A percentile compares a stretch with the other conserved stretches of the same genome.
These are phyloP conservation scores for Pyronema domesticum DNA, from an alignment of 495 filamentous ascomycete species.

Conservation along the genomic window DNA sequence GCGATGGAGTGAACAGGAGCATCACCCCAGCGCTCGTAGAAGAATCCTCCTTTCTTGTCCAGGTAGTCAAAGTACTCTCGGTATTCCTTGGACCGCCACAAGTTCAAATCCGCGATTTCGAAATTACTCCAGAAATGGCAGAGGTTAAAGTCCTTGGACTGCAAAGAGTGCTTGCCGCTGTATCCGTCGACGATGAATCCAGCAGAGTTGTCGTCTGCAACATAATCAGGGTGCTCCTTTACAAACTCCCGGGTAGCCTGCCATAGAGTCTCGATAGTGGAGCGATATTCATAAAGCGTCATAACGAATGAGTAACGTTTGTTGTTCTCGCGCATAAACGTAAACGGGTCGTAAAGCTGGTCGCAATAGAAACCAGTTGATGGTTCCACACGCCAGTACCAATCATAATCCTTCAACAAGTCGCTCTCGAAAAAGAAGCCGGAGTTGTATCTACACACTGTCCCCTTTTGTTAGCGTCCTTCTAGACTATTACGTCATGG, in stretches of 20 bases:
- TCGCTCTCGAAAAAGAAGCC: constrained; percentile 95
- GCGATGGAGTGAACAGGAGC: constrained; percentile 37
- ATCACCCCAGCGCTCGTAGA: constrained; percentile 41
- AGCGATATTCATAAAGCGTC: constrained; percentile 32
- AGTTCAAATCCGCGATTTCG: constrained; percentile 37
- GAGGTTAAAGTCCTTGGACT: constrained; percentile 30
- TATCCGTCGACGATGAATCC: constrained; percentile 32
- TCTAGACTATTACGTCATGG: not conserved
- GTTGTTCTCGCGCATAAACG: constrained; percentile 30
- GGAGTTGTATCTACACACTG: constrained; percentile 91
- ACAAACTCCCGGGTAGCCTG: constrained; percentile 19
- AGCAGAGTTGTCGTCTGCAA: constrained; percentile 29
- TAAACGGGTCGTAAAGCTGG: constrained; percentile 4
- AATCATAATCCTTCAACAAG: constrained; percentile 74
- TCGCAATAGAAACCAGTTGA: constrained; percentile 31
- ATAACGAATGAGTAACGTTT: constrained; percentile 38
- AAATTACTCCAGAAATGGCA: constrained; percentile 45
- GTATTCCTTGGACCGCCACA: constrained; percentile 34
- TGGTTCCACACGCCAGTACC: constrained; percentile 45
- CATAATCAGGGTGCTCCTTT: constrained; percentile 18
- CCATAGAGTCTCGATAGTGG: constrained; percentile 24
- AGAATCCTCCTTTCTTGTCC: constrained; percentile 35
- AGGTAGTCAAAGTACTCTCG: constrained; percentile 33
- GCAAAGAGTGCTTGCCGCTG: not conserved
- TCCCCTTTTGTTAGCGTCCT: not conserved